These are phyloP conservation scores for Ochromonas danica DNA, from an alignment of 108 stramenopile species.

Conservation along the genomic window DNA sequence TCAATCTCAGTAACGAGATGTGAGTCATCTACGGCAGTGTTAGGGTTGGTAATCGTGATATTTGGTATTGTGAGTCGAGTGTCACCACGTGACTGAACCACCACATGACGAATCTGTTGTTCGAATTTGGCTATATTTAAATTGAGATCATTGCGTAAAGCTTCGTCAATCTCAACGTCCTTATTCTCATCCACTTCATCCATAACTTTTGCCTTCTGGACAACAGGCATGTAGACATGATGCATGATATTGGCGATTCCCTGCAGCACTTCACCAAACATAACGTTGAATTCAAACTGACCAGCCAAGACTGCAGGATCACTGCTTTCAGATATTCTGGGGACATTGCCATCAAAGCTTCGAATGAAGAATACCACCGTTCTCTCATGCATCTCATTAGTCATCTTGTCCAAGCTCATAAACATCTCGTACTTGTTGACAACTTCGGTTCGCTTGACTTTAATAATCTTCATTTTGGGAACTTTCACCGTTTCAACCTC, in stretches of 20 bases:
- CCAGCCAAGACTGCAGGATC: background rate
- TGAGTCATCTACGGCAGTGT: background rate
- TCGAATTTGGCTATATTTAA: slow-evolving; percentile 33
- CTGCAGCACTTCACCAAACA: slow-evolving; percentile 12
- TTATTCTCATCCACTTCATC: slow-evolving; percentile 2
- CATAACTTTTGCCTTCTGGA: slow-evolving; percentile 25
- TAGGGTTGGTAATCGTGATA: background rate
- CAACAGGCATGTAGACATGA: slow-evolving; percentile 31
- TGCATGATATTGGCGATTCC: slow-evolving; percentile 36
- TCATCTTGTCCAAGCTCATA: slow-evolving; percentile 22
- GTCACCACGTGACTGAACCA: slow-evolving; percentile 24
- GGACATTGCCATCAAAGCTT: slow-evolving; percentile 11
- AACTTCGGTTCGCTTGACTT: background rate
- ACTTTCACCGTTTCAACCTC: background rate
- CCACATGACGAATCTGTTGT: slow-evolving; percentile 33
- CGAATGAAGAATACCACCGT: slow-evolving; percentile 11
- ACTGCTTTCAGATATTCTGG: background rate
- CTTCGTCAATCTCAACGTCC: background rate
- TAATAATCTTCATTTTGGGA: slow-evolving; percentile 7
- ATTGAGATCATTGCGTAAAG: slow-evolving; percentile 10
- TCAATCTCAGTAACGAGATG: slow-evolving; percentile 11
- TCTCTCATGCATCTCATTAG: slow-evolving; percentile 11
- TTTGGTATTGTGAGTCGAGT: slow-evolving; percentile 25
- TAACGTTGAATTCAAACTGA: slow-evolving; percentile 29
- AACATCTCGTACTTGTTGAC: background rate